Percentiles rank a stretch among this genome's conserved stretches.
Conservation (phyloP, 768 basidiomycete genomes). For the Kwoniella sp. region DNA sequence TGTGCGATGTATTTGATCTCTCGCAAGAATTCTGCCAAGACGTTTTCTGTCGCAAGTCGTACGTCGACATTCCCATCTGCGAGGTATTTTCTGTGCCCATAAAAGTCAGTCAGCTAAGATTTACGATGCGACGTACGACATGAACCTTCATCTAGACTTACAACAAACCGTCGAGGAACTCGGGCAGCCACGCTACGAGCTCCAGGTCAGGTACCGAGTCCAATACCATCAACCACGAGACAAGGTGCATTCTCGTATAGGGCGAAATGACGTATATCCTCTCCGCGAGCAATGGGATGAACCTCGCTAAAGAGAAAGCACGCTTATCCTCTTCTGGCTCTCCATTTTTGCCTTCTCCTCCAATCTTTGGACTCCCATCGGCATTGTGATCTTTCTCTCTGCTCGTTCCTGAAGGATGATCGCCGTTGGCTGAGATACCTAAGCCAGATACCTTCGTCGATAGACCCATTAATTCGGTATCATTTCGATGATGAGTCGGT, state of each 20-base stretch:
- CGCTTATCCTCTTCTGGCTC: conserved; percentile 59
- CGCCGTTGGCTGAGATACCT: conserved; percentile 14
- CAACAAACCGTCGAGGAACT: conserved; percentile 92
- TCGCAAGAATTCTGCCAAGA: conserved; percentile 82
- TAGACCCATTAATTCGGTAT: background rate
- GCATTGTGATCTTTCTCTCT: conserved; percentile 57
- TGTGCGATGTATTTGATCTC: conserved; percentile 85
- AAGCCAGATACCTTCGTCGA: conserved; percentile 20
- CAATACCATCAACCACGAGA: conserved; percentile 92
- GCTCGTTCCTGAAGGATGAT: background rate
- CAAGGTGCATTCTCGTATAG: conserved; percentile 92
- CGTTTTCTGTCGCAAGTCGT: conserved; percentile 81
- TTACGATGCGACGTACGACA: background rate
- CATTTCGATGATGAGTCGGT: conserved; percentile 10
- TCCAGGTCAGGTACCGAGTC: conserved; percentile 97
- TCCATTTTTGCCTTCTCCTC: conserved; percentile 46
- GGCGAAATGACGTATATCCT: conserved; percentile 94
- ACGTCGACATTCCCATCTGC: conserved; percentile 95
- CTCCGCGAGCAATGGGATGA: conserved; percentile 89
- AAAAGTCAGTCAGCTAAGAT: background rate
- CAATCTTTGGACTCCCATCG: conserved; percentile 38
- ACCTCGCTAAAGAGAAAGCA: conserved; percentile 90
- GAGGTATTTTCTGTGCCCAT: conserved; percentile 74
- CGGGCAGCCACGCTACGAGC: conserved; percentile 88
- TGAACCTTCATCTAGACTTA: conserved; percentile 58